These are phyloP conservation scores for Aristolochia californica DNA, from an alignment of 164 flowering plant species.

Conservation along the genomic window DNA sequence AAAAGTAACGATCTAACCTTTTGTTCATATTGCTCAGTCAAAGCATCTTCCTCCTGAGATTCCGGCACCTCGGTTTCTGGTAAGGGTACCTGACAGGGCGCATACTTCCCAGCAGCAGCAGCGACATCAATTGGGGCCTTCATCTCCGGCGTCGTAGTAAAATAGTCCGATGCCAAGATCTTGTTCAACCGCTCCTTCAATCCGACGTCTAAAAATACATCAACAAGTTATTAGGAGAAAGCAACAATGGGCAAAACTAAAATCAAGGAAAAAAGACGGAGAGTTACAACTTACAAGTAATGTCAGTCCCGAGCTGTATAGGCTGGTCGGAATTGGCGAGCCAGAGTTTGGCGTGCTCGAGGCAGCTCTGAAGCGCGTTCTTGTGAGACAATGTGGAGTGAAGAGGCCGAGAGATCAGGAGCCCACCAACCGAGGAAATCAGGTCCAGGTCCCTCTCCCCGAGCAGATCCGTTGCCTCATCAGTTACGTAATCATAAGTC, in stretches of 20 bases:
- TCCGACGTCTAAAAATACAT: conserved; percentile 41
- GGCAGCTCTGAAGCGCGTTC: conserved; percentile 61
- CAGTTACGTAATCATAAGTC: conserved; percentile 88
- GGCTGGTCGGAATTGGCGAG: conserved; percentile 48
- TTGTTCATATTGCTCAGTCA: conserved; percentile 27
- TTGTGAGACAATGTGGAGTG: conserved; percentile 65
- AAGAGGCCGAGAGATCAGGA: conserved; percentile 64
- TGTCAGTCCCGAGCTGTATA: conserved; percentile 31
- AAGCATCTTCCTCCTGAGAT: conserved; percentile 31
- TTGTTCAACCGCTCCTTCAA: conserved; percentile 67
- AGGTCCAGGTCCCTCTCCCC: conserved; percentile 72
- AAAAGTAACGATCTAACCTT: conserved; percentile 22
- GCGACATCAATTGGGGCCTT: conserved; percentile 65
- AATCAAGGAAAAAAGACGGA: not conserved
- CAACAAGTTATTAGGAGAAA: not conserved
- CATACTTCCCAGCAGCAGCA: conserved; percentile 63
- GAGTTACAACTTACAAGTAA: conserved; percentile 46
- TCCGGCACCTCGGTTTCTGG: conserved; percentile 15
- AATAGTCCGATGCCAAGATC: conserved; percentile 78
- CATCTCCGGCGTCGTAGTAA: conserved; percentile 77
- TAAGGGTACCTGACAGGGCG: conserved; percentile 42
- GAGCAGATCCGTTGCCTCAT: conserved; percentile 82
- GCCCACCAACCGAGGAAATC: conserved; percentile 48
- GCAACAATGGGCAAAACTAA: not conserved
- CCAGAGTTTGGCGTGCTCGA: conserved; percentile 85